Evolutionary conservation across 176 grass and related monocot species (phyloP), one percentile per base, ranked within the genome.

Genomic region (Aegilops bicornis): DNA sequence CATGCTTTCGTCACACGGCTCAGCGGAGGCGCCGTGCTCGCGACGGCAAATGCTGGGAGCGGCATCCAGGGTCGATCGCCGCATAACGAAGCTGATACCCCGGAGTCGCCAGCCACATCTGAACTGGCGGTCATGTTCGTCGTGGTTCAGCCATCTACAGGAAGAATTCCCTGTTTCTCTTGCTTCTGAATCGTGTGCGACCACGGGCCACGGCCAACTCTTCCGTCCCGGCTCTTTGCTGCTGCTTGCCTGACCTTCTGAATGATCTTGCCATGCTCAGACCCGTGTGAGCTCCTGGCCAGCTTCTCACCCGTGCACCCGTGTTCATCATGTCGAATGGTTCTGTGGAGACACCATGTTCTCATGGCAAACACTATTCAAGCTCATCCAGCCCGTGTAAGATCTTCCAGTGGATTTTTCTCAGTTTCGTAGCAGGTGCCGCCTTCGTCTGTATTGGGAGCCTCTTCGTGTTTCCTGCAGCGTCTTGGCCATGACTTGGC

Each of bases 1-100:
- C 89, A 91, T 85, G 89, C 77, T 91, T 88, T 77, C 89, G 50
- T 91, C 77, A 63, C 81, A 70, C 86, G 62, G 70, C 64, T 88
- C 86, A 29, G 75, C 47, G 14, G 85, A 85, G 77, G 69, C 61
- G 82, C 62, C 81, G 85, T 85, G 82, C 82, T 76, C 47, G 3
- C 73, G 85, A 84, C 30, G 81, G 13, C 82, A 88, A 85, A 84
- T 91, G 82, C 62, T 10, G 30, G 23, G 77, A 24, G 27, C 47
- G 62, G 12, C 74, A 76, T 84, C 85, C 76, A 48, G 62, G 86
- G 29, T 64, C 85, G 82, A 88, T 88, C 86, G 86, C 66, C 69
- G 81, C 70, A 7, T 76, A 62, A 50, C 50, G 7, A 25, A 81
- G 30, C 70, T 81, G 17, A 29, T 85, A 47, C 35, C 29, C 69